Conservation (phyloP, 257 asterid genomes). For the Petunia axillaris region DNA sequence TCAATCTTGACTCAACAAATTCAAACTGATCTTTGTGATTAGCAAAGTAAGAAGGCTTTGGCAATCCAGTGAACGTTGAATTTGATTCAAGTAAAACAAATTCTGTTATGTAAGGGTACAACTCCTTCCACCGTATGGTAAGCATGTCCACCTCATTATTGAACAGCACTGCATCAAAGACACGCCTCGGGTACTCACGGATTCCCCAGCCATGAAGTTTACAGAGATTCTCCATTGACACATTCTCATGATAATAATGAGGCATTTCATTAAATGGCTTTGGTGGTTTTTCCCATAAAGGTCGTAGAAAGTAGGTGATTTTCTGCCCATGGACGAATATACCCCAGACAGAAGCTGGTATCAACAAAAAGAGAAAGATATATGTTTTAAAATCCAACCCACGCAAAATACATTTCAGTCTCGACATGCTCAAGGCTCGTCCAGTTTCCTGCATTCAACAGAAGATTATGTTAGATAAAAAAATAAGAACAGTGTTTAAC, state of each 20-base stretch:
- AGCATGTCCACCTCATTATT: slow-evolving; percentile 79
- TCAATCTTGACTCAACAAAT: slow-evolving; percentile 65
- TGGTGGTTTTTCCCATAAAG: slow-evolving; percentile 81
- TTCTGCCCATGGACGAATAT: slow-evolving; percentile 74
- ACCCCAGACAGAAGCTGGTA: slow-evolving; percentile 54
- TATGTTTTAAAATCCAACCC: slow-evolving; percentile 62
- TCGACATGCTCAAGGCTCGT: slow-evolving; percentile 51
- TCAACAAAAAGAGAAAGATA: slow-evolving; percentile 56
- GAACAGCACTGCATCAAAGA: slow-evolving; percentile 77
- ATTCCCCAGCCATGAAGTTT: slow-evolving; percentile 81
- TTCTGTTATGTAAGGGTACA: slow-evolving; percentile 70
- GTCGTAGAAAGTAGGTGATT: slow-evolving; percentile 74
- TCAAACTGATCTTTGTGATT: slow-evolving; percentile 53
- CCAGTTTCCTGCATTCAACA: slow-evolving; percentile 55
- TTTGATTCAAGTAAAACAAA: slow-evolving; percentile 80
- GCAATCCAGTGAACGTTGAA: slow-evolving; percentile 77
- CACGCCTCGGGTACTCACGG: slow-evolving; percentile 80
- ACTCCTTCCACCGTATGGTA: slow-evolving; percentile 75
- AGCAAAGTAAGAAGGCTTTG: slow-evolving; percentile 62
- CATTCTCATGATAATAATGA: slow-evolving; percentile 77
- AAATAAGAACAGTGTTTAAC: neutral
- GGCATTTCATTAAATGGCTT: slow-evolving; percentile 78
- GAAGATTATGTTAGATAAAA: neutral
- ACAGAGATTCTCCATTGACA: slow-evolving; percentile 75
- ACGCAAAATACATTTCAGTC: slow-evolving; percentile 60